Evolutionary conservation across 1,284 basidiomycete genomes (phyloP).

Genomic region (Ceratobasidium sp.): DNA sequence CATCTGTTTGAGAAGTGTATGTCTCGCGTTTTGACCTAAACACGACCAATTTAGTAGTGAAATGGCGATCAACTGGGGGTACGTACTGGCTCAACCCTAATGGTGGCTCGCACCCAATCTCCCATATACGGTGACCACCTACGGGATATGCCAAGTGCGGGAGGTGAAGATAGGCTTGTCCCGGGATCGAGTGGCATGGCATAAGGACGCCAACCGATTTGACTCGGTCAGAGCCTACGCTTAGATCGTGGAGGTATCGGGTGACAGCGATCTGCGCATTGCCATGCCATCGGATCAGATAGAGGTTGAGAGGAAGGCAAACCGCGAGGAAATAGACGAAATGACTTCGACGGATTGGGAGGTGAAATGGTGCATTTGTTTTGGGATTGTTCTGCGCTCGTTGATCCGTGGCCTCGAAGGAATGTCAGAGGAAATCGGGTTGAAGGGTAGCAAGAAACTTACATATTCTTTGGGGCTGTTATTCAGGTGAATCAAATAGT

Average conservation of each 20-base stretch:
- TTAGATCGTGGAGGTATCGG: constrained; percentile 58
- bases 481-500: constrained; percentile 63
- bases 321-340: constrained; percentile 57
- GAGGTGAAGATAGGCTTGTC: constrained; percentile 86
- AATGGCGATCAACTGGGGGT: constrained; percentile 25
- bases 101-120: constrained; percentile 89
- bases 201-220: constrained; percentile 80
- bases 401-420: no score
- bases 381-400: constrained; percentile 38
- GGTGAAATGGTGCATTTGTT: constrained; percentile 38
- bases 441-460: constrained; percentile 38
- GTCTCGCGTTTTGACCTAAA: constrained; percentile 54
- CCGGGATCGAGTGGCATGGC: constrained; percentile 99
- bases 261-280: constrained; percentile 78
- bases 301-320: constrained; percentile 66
- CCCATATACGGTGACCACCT: constrained; percentile 67
- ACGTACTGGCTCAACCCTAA: constrained; percentile 61
- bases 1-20: constrained; percentile 82
- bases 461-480: not conserved
- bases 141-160: constrained; percentile 44
- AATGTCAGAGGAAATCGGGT: not conserved
- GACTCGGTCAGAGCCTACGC: constrained; percentile 49
- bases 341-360: constrained; percentile 52
- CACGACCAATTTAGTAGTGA: constrained; percentile 40
- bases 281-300: constrained; percentile 74